Conservation (phyloP, 768 basidiomycete genomes). For the Inosperma sp. region DNA sequence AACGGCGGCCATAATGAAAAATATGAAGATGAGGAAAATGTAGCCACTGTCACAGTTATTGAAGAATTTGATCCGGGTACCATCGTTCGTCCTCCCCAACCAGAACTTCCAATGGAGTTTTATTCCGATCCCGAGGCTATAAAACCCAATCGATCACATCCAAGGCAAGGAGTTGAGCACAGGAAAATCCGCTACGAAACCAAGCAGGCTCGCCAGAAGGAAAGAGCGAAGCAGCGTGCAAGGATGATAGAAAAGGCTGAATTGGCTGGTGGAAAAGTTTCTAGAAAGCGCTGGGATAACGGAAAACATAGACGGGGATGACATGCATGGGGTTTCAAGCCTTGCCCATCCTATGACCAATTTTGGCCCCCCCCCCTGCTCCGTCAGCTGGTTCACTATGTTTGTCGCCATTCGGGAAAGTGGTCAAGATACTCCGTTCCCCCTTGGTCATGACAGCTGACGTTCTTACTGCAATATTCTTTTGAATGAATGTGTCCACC, state of each 20-base stretch:
- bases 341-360: not conserved
- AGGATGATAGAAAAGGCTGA: constrained; percentile 70
- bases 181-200: constrained; percentile 66
- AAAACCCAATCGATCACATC: constrained; percentile 3
- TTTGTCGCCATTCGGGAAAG: too few relatives aligned
- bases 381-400: too few relatives aligned
- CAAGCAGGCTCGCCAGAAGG: constrained; percentile 56
- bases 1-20: constrained; percentile 53
- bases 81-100: constrained; percentile 39
- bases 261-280: constrained; percentile 60
- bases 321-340: not conserved
- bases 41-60: constrained; percentile 86
- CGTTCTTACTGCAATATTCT: too few relatives aligned
- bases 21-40: constrained; percentile 78
- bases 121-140: constrained; percentile 2
- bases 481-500: too few relatives aligned
- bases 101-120: constrained; percentile 10
- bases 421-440: too few relatives aligned
- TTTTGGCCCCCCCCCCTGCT: too few relatives aligned
- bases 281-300: constrained; percentile 30
- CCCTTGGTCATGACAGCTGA: too few relatives aligned
- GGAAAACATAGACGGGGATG: not conserved
- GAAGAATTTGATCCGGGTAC: constrained; percentile 83
- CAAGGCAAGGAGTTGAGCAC: constrained; percentile 28
- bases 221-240: constrained; percentile 57